Conservation (phyloP, 176 grass and related monocot genomes). For the Tuctoria greenei region DNA sequence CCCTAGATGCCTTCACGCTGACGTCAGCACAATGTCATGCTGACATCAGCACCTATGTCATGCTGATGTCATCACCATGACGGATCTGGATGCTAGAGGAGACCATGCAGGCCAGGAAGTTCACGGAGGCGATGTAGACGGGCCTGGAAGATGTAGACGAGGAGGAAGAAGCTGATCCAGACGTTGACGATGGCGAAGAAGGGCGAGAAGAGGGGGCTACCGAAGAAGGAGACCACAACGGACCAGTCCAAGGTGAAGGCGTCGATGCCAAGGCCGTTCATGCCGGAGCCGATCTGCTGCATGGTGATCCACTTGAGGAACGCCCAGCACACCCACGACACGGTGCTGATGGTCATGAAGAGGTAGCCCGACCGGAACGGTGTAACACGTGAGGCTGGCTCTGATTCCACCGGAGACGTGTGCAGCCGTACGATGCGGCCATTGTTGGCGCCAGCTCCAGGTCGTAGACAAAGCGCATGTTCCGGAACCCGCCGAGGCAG, state of each 20-base stretch:
- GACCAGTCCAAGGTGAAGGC: conserved; percentile 85
- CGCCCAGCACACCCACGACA: conserved; percentile 86
- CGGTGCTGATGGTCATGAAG: conserved; percentile 58
- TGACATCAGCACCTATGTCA: too few relatives aligned
- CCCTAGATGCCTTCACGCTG: too few relatives aligned
- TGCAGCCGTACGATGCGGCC: too few relatives aligned
- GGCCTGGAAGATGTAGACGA: conserved; percentile 70
- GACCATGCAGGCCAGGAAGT: too few relatives aligned
- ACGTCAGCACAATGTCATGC: too few relatives aligned
- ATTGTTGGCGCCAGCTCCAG: too few relatives aligned
- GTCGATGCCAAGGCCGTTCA: conserved; percentile 66
- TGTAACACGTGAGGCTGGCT: conserved; percentile 82
- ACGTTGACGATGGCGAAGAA: conserved; percentile 85
- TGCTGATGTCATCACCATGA: too few relatives aligned
- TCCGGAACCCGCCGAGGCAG: conserved; percentile 83
- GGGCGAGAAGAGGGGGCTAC: conserved; percentile 63
- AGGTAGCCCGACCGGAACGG: conserved; percentile 73
- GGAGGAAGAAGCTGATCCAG: conserved; percentile 48
- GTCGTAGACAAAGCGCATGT: conserved; percentile 69
- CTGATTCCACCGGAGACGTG: too few relatives aligned
- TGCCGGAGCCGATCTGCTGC: conserved; percentile 85
- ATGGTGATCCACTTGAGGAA: conserved; percentile 69
- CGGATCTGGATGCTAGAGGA: too few relatives aligned
- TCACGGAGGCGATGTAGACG: too few relatives aligned
- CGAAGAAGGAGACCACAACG: conserved; percentile 57